A percentile compares a stretch with the other conserved stretches of the same genome.
Conservation (phyloP, 1,284 basidiomycete species). For the Rhodotorula sp. region DNA sequence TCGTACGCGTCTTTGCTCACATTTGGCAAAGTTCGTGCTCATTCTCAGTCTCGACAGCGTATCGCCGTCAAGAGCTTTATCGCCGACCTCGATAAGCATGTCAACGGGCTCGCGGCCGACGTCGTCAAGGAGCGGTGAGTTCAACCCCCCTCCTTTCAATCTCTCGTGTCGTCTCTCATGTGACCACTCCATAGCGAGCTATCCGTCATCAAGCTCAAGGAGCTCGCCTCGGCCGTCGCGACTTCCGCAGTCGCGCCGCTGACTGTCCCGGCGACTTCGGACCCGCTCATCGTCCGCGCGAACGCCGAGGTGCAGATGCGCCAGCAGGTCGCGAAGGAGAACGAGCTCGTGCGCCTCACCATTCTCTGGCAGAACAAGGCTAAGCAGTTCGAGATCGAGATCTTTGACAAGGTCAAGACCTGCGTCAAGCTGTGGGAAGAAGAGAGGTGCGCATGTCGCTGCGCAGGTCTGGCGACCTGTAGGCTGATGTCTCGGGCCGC, state of each 20-base stretch:
- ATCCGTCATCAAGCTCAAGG: slow-evolving; percentile 8
- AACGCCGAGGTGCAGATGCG: slow-evolving; percentile 26
- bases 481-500: background rate
- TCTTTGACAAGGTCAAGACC: slow-evolving; percentile 7
- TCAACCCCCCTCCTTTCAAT: background rate
- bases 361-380: slow-evolving; percentile 29
- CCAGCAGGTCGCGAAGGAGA: slow-evolving; percentile 33
- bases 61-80: slow-evolving; percentile 29
- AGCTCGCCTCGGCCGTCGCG: slow-evolving; percentile 8
- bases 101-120: slow-evolving; percentile 11
- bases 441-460: slow-evolving; percentile 11
- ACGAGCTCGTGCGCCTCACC: slow-evolving; percentile 30
- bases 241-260: slow-evolving; percentile 3
- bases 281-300: slow-evolving; percentile 31
- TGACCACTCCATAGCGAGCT: slow-evolving; percentile 1
- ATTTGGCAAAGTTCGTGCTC: background rate
- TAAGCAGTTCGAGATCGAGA: slow-evolving; percentile 20
- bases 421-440: slow-evolving; percentile 26
- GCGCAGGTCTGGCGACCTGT: background rate
- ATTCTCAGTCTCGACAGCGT: background rate
- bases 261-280: slow-evolving; percentile 9
- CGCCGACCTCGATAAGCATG: slow-evolving; percentile 27
- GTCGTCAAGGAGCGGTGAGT: slow-evolving; percentile 30
- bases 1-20: slow-evolving; percentile 12
- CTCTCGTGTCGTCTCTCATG: too few species aligned